Evolutionary conservation across 305 asterid genomes (phyloP).

Genomic region (Fraxinus albicans): DNA sequence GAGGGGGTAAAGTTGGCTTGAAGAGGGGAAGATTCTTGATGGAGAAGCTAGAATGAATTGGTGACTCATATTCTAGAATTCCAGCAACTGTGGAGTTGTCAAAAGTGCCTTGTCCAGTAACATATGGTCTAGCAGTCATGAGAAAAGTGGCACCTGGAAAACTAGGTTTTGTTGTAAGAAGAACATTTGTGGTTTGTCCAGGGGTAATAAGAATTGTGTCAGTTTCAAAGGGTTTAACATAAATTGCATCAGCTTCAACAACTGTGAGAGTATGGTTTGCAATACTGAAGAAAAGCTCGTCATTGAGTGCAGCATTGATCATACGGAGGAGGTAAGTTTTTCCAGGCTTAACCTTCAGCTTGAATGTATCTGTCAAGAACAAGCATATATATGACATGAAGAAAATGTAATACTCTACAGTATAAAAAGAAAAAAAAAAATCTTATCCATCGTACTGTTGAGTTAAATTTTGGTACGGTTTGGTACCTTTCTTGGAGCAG

Average conservation of each 20-base stretch:
- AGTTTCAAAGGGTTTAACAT: slow-evolving; percentile 25
- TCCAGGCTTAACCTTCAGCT: slow-evolving; percentile 18
- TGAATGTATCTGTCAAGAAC: slow-evolving; percentile 20
- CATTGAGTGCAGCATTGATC: slow-evolving; percentile 30
- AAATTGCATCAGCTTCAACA: slow-evolving; percentile 25
- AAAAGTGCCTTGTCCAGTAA: slow-evolving; percentile 19
- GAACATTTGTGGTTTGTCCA: slow-evolving; percentile 28
- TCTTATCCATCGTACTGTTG: background rate
- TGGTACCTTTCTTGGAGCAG: slow-evolving; percentile 17
- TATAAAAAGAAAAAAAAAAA: background rate
- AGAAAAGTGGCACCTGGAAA: slow-evolving; percentile 18
- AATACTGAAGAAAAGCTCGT: slow-evolving; percentile 25
- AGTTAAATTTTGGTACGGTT: background rate
- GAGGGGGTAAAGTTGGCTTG: slow-evolving; percentile 25
- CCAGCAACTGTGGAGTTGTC: slow-evolving; percentile 28
- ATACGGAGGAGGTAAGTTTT: slow-evolving; percentile 24
- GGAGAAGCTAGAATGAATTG: slow-evolving; percentile 4
- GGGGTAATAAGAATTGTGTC: slow-evolving; percentile 21
- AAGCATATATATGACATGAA: background rate
- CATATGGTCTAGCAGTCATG: slow-evolving; percentile 28
- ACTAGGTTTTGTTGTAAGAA: slow-evolving; percentile 13
- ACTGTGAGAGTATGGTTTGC: slow-evolving; percentile 27
- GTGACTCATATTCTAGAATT: slow-evolving; percentile 20
- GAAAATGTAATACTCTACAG: background rate
- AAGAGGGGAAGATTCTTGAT: slow-evolving; percentile 17